Percentiles rank a stretch among this genome's conserved stretches.
These are phyloP conservation scores for Lasiodiplodia sp. DNA, from an alignment of 2,329 filamentous ascomycete genomes.

Conservation along the genomic window DNA sequence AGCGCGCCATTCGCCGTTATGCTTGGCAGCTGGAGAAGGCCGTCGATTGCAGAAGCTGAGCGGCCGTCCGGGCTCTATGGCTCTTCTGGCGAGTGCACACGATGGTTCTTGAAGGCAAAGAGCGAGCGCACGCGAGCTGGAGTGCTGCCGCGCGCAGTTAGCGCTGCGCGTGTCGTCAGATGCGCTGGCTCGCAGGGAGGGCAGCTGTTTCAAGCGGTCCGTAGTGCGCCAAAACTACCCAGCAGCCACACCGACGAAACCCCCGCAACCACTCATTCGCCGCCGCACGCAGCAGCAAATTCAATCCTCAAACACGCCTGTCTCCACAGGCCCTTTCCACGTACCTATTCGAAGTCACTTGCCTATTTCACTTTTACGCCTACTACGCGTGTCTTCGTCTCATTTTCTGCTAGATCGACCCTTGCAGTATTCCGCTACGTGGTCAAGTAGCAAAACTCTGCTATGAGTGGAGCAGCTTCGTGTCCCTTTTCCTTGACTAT, in stretches of 20 bases:
- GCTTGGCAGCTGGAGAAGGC: conserved; percentile 19
- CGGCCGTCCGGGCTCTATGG: conserved; percentile 10
- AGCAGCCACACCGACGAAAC: not conserved
- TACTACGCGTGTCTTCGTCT: not conserved
- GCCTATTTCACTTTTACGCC: not conserved
- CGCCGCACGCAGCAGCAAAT: not conserved
- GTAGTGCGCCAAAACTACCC: conserved; percentile 16
- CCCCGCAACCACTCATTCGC: not conserved
- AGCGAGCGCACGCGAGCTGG: conserved; percentile 2
- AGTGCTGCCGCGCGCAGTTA: not conserved
- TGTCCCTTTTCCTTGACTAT: not conserved
- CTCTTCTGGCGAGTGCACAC: conserved; percentile 10
- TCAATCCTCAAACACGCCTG: conserved; percentile 1
- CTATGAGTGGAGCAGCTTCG: not conserved
- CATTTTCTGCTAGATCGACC: not conserved
- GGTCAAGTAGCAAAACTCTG: not conserved
- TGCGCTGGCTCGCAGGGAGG: not conserved
- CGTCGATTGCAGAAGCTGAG: conserved; percentile 17
- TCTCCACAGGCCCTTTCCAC: not conserved
- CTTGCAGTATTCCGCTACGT: not conserved
- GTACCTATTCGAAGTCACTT: not conserved
- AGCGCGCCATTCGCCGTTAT: conserved; percentile 22
- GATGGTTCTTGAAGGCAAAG: conserved; percentile 13
- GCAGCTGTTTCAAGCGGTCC: not conserved
- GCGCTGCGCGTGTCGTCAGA: conserved; percentile 15